Base-by-base conservation (phyloP, 2,329 filamentous ascomycete genomes). In the Teratosphaeria zuluensis region DNA sequence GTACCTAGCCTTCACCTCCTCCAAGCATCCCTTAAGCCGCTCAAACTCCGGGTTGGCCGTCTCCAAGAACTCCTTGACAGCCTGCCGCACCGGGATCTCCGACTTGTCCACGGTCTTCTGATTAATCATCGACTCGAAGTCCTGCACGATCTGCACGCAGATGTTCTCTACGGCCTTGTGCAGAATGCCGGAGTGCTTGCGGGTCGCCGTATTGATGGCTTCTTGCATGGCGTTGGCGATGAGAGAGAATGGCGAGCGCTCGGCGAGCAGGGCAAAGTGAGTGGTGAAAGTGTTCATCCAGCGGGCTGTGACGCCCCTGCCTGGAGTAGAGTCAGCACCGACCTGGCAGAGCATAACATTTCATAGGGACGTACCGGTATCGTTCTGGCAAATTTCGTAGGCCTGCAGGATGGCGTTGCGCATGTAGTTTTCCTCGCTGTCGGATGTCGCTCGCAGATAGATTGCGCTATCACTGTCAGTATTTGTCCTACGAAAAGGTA, bases 301-400 rank as follows among this genome's bases (percentile, higher is more conserved):
- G 24, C 24, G 24, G 4, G 2, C 24, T 28, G 2, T 28, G 24
- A 28, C 4, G 24, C 24, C 24, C 24, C 4, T 28, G 24, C 24
- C 24, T 28, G 24, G n/a, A n/a, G n/a, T n/a, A n/a, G n/a, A n/a
- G n/a, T n/a, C n/a, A n/a, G n/a, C n/a, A n/a, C n/a, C n/a, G n/a
- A n/a, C n/a, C n/a, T n/a, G n/a, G n/a, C n/a, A n/a, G n/a, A n/a
- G n/a, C n/a, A n/a, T n/a, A n/a, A n/a, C n/a, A n/a, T n/a, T n/a
- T n/a, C n/a, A n/a, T n/a, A n/a, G n/a, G n/a, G n/a, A n/a, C n/a
- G n/a, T n/a, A n/a, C n/a, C n/a, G n/a, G n/a, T 14, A 1, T 63
- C 64, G 1, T 53, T 33, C 6, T 56, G 59, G 63, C 64, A 65
- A 3, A 30, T 48, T 5, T 64, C 56, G 60, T 69, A 69, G 46